These are phyloP conservation scores for Coemansia biformis DNA, from an alignment of 192 early-diverging fungal genomes.

Conservation along the genomic window DNA sequence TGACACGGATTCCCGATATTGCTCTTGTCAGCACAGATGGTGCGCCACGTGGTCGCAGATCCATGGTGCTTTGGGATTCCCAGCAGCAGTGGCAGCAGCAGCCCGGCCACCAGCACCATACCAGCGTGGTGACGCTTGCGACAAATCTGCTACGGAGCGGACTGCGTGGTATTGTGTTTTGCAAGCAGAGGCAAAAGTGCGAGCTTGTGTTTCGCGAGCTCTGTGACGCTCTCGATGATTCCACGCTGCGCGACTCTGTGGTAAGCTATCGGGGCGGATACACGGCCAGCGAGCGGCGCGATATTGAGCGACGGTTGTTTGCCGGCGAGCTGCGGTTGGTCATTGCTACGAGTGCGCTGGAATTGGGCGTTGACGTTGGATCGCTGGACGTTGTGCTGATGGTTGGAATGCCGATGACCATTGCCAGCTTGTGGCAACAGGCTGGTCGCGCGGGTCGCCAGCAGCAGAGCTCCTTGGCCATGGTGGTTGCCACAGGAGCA, in stretches of 20 bases:
- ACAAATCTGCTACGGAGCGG: slow-evolving; percentile 27
- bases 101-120: background rate
- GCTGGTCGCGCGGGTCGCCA: slow-evolving; percentile 69
- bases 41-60: slow-evolving; percentile 16
- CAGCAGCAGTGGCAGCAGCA: background rate
- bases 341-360: slow-evolving; percentile 74
- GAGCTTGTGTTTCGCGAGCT: slow-evolving; percentile 45
- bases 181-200: slow-evolving; percentile 49
- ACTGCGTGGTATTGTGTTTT: slow-evolving; percentile 53
- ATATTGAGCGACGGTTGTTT: slow-evolving; percentile 68
- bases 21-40: slow-evolving; percentile 12
- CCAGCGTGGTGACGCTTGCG: slow-evolving; percentile 31
- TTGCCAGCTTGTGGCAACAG: slow-evolving; percentile 60
- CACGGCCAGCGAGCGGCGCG: slow-evolving; percentile 52
- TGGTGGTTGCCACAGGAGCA: slow-evolving; percentile 55
- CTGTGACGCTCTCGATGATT: slow-evolving; percentile 3
- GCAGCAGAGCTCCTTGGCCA: slow-evolving; percentile 53
- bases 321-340: slow-evolving; percentile 57
- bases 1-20: slow-evolving; percentile 1
- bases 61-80: slow-evolving; percentile 24
- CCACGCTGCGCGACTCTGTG: slow-evolving; percentile 17
- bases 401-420: slow-evolving; percentile 57
- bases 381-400: slow-evolving; percentile 65
- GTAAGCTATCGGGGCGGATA: slow-evolving; percentile 80
- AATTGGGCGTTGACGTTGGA: slow-evolving; percentile 81